These are phyloP conservation scores for Solanum bulbocastanum DNA, from an alignment of 257 asterid genomes.

Conservation along the genomic window DNA sequence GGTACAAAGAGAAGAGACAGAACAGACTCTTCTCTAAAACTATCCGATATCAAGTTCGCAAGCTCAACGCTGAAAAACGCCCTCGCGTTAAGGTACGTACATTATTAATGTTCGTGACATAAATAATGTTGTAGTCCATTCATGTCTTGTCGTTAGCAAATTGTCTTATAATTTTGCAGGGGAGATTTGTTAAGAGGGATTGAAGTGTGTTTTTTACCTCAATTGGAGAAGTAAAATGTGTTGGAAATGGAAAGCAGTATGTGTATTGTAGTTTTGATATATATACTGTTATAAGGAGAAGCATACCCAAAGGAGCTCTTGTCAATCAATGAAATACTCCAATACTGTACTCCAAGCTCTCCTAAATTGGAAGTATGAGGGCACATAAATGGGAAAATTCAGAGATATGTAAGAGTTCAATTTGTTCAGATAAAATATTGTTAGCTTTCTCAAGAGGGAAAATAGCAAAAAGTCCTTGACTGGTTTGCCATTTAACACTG, in stretches of 20 bases:
- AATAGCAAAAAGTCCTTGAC: background rate
- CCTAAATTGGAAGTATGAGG: background rate
- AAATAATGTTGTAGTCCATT: background rate
- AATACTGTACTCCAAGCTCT: background rate
- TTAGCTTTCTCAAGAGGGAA: background rate
- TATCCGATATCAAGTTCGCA: constrained; percentile 75
- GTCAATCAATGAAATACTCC: background rate
- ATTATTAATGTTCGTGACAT: background rate
- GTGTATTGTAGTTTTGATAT: background rate
- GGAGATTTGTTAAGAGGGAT: constrained; percentile 75
- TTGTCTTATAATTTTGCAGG: constrained; percentile 30
- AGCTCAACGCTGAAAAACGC: constrained; percentile 83
- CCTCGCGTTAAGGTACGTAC: constrained; percentile 75
- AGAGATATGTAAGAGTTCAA: background rate
- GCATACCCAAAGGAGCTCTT: background rate
- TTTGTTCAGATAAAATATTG: background rate
- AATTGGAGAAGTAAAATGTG: background rate
- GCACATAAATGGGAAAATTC: background rate
- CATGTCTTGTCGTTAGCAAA: background rate
- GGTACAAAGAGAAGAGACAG: constrained; percentile 86
- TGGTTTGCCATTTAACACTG: background rate
- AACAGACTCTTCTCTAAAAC: constrained; percentile 64
- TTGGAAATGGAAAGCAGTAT: background rate
- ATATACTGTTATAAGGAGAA: background rate
- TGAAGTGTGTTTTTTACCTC: constrained; percentile 7